Base-by-base conservation (phyloP, 148 eudicot species). In the Arbutus unedo region DNA sequence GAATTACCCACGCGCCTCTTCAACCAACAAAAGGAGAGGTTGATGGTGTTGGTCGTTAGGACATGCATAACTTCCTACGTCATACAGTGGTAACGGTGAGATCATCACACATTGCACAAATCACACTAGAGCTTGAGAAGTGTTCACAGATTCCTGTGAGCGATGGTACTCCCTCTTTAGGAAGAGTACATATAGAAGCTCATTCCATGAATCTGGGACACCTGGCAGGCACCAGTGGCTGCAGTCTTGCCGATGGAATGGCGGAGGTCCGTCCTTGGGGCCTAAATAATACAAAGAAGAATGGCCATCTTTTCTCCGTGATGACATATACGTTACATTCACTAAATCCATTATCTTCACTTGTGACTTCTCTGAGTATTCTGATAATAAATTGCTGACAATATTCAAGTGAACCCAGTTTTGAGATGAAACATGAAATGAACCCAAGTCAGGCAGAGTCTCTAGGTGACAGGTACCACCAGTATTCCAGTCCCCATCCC, bases 171-270 rank as follows among this genome's bases (percentile, higher is more conserved):
- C 90, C 60, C 88, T 81, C 87, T 87, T 88, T 76, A 93, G 90
- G 81, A 91, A 89, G 62, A 84, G 83, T 10, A 94, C 93, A 83
- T 84, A 91, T 8, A 95, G 86, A 81, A 95, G 91, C 83, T 92
- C 98, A 73, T 95, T 95, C 98, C 98, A 95, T 43, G 91, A 76
- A 86, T 95, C 97, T 8, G 98, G 97, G 74, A 95, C 95, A 78
- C 98, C 98, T 5, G 98, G 97, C 76, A 95, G 78, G 84, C 98
- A 95, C 98, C 98, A 95, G 81, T 95, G 98, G 89, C 95, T 93
- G 87, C 98, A 93, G 91, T 95, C 98, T 86, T 95, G 97, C 18
- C 87, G 88, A 79, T 88, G 88, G 51, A 89, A 70, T 75, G 93
- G 86, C 79, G 90, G 91, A 0, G 84, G 86, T 43, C 88, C 87